Percentiles rank a stretch among this genome's conserved stretches.
These are phyloP conservation scores for Penicillium olsonii DNA, from an alignment of 2,329 filamentous ascomycete genomes.

Conservation along the genomic window DNA sequence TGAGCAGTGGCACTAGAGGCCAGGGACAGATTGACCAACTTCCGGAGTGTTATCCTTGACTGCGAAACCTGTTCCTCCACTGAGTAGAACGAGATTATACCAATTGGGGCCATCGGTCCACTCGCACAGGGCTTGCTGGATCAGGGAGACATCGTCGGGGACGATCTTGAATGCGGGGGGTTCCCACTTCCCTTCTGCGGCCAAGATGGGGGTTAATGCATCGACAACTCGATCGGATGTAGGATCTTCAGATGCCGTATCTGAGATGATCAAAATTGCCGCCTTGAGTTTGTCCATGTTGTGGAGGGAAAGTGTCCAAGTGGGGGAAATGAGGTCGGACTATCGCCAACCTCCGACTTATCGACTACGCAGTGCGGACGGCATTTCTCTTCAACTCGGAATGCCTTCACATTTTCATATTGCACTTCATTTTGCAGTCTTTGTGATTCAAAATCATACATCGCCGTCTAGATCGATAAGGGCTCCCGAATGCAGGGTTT, in stretches of 20 bases:
- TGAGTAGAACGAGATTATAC: conserved; percentile 78
- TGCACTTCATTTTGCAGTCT: too few species aligned
- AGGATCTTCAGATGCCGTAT: conserved; percentile 79
- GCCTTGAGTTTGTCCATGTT: conserved; percentile 59
- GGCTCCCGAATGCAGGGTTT: too few species aligned
- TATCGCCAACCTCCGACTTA: conserved; percentile 18
- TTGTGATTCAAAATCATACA: background rate
- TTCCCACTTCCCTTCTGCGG: conserved; percentile 71
- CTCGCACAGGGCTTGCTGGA: conserved; percentile 69
- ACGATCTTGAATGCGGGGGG: conserved; percentile 73
- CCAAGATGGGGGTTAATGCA: conserved; percentile 69
- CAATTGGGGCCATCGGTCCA: conserved; percentile 71
- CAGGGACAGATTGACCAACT: conserved; percentile 51
- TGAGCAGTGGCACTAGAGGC: conserved; percentile 13
- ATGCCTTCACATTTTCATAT: too few species aligned
- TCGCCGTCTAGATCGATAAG: too few species aligned
- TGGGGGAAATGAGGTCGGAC: conserved; percentile 12
- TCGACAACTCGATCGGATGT: conserved; percentile 73
- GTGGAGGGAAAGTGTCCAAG: conserved; percentile 12
- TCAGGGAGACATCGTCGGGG: conserved; percentile 70
- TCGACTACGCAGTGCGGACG: too few species aligned
- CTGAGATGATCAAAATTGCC: conserved; percentile 84
- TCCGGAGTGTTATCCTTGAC: conserved; percentile 84
- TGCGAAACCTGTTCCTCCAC: conserved; percentile 92
- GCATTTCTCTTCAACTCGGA: too few species aligned